Evolutionary conservation across 805 yeast species (phyloP), one percentile per base, ranked within the genome.

Genomic region (Isabelozyma pseudorhagii): DNA sequence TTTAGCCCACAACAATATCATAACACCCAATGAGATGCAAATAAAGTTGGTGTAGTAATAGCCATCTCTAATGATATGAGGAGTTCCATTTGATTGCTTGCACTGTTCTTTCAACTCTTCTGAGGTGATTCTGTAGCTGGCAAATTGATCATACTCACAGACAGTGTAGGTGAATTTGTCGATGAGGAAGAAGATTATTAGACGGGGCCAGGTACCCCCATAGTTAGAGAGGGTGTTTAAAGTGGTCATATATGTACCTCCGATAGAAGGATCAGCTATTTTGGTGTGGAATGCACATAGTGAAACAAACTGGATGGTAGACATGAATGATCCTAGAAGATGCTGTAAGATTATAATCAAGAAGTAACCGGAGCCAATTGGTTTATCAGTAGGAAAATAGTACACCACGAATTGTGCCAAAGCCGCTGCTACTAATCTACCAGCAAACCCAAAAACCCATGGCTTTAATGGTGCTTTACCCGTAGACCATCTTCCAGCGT

Each of bases 231-330:
- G 74, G 0, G 99, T 94, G 67, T 94, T 94, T 50, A 94, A 74
- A 0, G 96, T 85, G 0, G 99, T 94, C 98, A 94, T 93, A 66
- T 94, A 94, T 0, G 99, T 94, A 1, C 99, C 99, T 14, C 99
- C 99, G 59, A 94, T 89, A 15, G 84, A 69, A 0, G 99, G 98
- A 64, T 94, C 99, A 1, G 99, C 97, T 48, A 94, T 88, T 58
- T 85, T 84, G 3, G 97, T 93, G 69, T 93, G 97, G 76, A 94
- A 94, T 0, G 98, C 96, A 62, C 91, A 87, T 41, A 94, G 83
- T 1, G 96, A 87, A 15, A 94, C 98, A 71, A 94, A 93, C 68
- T 93, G 98, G 49, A 94, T 85, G 0, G 99, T 94, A 5, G 91
- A 80, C 96, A 93, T 89, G 68, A 94, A 92, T 8, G 96, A 87